Percentiles rank a stretch among this genome's conserved stretches.
These are phyloP conservation scores for Apocynum venetum DNA, from an alignment of 257 asterid genomes.

Conservation along the genomic window DNA sequence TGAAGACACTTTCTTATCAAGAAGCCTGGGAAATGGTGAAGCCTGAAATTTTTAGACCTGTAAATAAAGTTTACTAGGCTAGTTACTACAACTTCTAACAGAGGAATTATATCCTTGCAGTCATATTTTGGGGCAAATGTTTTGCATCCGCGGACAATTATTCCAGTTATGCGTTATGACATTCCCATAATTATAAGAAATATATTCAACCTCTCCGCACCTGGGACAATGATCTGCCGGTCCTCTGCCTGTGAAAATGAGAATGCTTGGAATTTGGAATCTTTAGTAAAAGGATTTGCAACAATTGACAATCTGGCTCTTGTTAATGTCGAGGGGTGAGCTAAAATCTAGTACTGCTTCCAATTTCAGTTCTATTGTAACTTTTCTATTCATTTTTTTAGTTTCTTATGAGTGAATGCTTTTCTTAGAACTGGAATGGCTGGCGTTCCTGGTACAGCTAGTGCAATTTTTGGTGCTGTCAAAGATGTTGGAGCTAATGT, in stretches of 20 bases:
- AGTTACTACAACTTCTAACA: slow-evolving; percentile 20
- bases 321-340: slow-evolving; percentile 97
- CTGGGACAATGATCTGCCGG: slow-evolving; percentile 86
- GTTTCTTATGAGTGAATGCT: slow-evolving; percentile 14
- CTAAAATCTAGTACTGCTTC: slow-evolving; percentile 6
- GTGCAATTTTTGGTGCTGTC: slow-evolving; percentile 84
- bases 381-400: background rate
- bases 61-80: slow-evolving; percentile 15
- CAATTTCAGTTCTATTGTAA: background rate
- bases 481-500: slow-evolving; percentile 98
- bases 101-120: slow-evolving; percentile 37
- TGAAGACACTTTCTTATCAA: slow-evolving; percentile 85
- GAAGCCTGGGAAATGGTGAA: slow-evolving; percentile 99
- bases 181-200: slow-evolving; percentile 98
- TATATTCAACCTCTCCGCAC: slow-evolving; percentile 89
- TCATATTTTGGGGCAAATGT: slow-evolving; percentile 99
- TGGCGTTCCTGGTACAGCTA: slow-evolving; percentile 98
- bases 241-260: slow-evolving; percentile 41
- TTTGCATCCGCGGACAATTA: slow-evolving; percentile 95
- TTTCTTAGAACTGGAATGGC: slow-evolving; percentile 98
- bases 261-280: slow-evolving; percentile 44
- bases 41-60: slow-evolving; percentile 18
- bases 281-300: slow-evolving; percentile 96
- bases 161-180: slow-evolving; percentile 93
- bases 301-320: slow-evolving; percentile 97